phyloP scores from a whole-genome alignment of 169 alveolate genomes.

The Hepatocystis sp. region DNA sequence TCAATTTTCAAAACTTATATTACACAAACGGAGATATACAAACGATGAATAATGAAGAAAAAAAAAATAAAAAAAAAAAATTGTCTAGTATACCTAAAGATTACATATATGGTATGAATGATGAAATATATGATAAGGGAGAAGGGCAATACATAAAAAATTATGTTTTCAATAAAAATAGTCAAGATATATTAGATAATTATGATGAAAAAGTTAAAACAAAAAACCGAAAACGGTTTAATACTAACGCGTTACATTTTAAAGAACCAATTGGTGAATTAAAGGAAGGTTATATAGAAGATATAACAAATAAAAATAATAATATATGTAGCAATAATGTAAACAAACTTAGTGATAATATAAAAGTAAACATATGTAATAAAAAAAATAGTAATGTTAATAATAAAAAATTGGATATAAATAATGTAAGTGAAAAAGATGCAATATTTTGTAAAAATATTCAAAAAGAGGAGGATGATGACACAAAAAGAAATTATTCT shows the following conservation, averaged over 20 bases:
- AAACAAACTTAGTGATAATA: too few relatives aligned
- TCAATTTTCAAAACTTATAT: slow-evolving; percentile 30
- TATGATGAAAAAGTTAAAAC: slow-evolving; percentile 49
- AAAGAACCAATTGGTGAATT: slow-evolving; percentile 11
- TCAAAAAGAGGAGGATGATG: slow-evolving; percentile 14
- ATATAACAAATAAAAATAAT: slow-evolving; percentile 1
- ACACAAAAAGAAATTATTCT: slow-evolving; percentile 16
- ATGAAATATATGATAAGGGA: slow-evolving; percentile 55
- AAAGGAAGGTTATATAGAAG: background rate
- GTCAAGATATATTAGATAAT: slow-evolving; percentile 30
- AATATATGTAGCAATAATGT: too few relatives aligned
- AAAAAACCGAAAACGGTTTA: slow-evolving; percentile 38
- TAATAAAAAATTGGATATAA: too few relatives aligned
- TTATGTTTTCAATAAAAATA: slow-evolving; percentile 33
- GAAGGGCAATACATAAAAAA: slow-evolving; percentile 64
- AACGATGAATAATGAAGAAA: slow-evolving; percentile 35
- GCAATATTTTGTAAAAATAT: slow-evolving; percentile 27
- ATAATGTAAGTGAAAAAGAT: too few relatives aligned
- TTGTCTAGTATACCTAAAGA: slow-evolving; percentile 49
- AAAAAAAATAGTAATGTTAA: too few relatives aligned
- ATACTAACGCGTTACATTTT: slow-evolving; percentile 44
- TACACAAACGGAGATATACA: slow-evolving; percentile 18
- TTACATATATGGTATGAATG: slow-evolving; percentile 73
- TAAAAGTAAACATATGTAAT: too few relatives aligned
- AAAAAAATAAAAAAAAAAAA: slow-evolving; percentile 29